A percentile compares a stretch with the other conserved stretches of the same genome.
Evolutionary conservation across 2,329 filamentous ascomycete species (phyloP).

Genomic region (Apiospora rasikravindrae): DNA sequence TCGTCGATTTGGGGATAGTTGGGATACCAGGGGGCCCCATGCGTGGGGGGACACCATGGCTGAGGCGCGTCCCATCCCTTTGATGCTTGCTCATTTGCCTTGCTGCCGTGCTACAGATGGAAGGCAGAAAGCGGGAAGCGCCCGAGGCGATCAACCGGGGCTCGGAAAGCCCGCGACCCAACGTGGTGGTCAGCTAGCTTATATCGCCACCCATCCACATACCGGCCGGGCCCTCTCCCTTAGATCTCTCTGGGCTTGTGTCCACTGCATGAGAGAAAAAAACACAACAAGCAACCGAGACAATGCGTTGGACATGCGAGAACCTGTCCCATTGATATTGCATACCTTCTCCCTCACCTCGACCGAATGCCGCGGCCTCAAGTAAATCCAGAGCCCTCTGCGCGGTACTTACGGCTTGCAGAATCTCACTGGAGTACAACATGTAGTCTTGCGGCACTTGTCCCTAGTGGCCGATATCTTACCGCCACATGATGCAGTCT

Average conservation of each 20-base stretch:
- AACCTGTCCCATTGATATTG: neutral
- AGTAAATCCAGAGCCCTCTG: neutral
- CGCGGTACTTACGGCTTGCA: neutral
- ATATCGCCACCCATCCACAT: neutral
- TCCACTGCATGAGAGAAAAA: neutral
- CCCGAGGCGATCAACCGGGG: conserved; percentile 4
- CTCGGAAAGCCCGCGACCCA: neutral
- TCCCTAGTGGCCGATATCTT: conserved; percentile 5
- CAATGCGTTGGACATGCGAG: neutral
- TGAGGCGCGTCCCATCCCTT: neutral
- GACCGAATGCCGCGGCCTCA: neutral
- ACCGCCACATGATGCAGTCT: conserved; percentile 3
- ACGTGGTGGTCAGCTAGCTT: neutral
- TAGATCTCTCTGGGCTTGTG: neutral
- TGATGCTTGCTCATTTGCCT: conserved; percentile 1
- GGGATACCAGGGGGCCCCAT: neutral
- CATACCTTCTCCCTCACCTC: neutral
- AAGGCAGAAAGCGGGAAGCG: conserved; percentile 4
- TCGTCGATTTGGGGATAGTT: neutral
- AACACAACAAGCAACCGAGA: conserved; percentile 9
- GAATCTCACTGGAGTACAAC: neutral
- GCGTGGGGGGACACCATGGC: neutral
- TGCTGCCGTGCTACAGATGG: conserved; percentile 8
- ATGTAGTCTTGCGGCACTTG: neutral
- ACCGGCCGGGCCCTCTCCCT: neutral